Conservation (phyloP, 169 alveolate genomes). For the Eimeria maxima region DNA sequence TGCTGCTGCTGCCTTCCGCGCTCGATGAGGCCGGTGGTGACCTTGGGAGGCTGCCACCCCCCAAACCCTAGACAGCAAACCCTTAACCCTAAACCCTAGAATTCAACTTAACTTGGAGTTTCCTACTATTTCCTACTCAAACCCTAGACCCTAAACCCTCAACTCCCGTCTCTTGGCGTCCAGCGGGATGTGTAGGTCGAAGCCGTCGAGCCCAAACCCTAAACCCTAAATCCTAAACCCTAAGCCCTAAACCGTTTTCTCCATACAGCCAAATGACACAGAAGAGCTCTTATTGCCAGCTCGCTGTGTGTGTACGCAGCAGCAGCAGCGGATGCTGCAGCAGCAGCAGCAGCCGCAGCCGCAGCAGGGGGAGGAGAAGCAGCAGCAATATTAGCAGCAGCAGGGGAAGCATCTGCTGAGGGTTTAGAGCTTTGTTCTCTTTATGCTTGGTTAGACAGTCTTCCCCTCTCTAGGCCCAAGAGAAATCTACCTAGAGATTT, state of each 20-base stretch:
- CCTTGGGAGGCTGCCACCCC: neutral
- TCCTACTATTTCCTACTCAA: neutral
- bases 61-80: neutral
- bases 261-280: too few relatives aligned
- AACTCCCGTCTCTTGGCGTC: neutral
- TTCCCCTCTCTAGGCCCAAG: conserved; percentile 94
- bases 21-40: neutral
- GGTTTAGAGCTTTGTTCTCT: conserved; percentile 89
- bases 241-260: neutral
- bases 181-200: neutral
- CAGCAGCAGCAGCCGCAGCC: conserved; percentile 34
- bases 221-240: conserved; percentile 89
- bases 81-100: neutral
- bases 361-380: conserved; percentile 1
- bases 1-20: too few relatives aligned
- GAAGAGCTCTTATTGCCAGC: too few relatives aligned
- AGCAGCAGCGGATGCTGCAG: neutral
- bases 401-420: conserved; percentile 43
- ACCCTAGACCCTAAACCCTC: neutral
- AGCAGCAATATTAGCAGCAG: conserved; percentile 49
- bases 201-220: conserved; percentile 87
- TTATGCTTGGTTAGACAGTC: conserved; percentile 94
- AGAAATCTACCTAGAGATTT: conserved; percentile 93
- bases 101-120: neutral
- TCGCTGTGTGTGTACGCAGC: too few relatives aligned